A percentile compares a stretch with the other conserved stretches of the same genome.
These are phyloP conservation scores for Dunaliella sp. DNA, from an alignment of 139 green algal species.

Conservation along the genomic window DNA sequence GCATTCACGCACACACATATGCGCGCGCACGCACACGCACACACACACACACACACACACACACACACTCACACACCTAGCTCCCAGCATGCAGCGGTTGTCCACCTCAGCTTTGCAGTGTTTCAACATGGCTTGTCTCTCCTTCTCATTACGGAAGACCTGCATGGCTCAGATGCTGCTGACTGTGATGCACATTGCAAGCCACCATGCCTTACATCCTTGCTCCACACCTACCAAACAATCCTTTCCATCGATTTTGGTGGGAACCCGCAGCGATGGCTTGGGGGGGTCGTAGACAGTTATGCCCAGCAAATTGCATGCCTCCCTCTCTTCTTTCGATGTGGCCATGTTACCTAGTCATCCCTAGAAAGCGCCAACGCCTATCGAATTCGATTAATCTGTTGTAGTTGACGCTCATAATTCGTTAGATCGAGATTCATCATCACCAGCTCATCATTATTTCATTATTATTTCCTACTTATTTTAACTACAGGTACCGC, in stretches of 20 bases:
- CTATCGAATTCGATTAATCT: too few species aligned
- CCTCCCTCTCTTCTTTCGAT: background rate
- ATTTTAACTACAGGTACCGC: slow-evolving; percentile 69
- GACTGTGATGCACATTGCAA: too few species aligned
- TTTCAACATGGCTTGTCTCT: background rate
- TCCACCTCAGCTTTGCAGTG: background rate
- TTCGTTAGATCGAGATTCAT: too few species aligned
- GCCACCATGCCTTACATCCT: too few species aligned
- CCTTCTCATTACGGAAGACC: slow-evolving; percentile 5
- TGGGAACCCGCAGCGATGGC: background rate
- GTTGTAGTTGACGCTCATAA: too few species aligned
- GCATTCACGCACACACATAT: too few species aligned
- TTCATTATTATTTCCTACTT: too few species aligned
- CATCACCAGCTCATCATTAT: too few species aligned
- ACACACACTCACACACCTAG: background rate
- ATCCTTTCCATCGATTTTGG: background rate
- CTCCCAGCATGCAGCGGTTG: background rate
- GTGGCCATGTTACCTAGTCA: too few species aligned
- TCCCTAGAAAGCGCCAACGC: too few species aligned
- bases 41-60: background rate
- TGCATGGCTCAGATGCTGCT: too few species aligned
- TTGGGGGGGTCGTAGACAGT: slow-evolving; percentile 6
- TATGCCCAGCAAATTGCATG: slow-evolving; percentile 7
- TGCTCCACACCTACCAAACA: slow-evolving; percentile 2
- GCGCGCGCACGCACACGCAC: background rate